A percentile compares a stretch with the other conserved stretches of the same genome.
Conservation (phyloP, 202 grass and related monocot genomes). For the Schoenoplectus tabernaemontani region DNA sequence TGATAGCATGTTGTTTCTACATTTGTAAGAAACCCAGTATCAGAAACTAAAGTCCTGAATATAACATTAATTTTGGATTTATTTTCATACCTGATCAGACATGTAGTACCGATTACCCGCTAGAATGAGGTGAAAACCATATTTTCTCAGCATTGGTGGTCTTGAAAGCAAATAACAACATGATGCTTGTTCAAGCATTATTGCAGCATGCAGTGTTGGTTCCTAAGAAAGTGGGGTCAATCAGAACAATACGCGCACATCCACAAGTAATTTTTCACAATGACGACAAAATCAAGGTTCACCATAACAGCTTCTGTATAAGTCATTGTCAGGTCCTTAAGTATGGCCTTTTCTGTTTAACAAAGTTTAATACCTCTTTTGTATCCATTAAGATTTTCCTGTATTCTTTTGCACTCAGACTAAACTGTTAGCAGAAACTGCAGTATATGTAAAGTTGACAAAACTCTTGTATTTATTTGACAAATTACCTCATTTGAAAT, state of each 20-base stretch:
- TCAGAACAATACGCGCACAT: slow-evolving; percentile 20
- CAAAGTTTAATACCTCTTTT: not conserved
- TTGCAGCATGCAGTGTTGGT: slow-evolving; percentile 84
- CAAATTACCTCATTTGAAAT: slow-evolving; percentile 90
- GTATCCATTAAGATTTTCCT: not conserved
- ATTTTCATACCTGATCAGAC: slow-evolving; percentile 71
- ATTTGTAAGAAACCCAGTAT: slow-evolving; percentile 16
- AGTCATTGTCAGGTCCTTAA: not conserved
- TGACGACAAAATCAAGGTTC: not conserved
- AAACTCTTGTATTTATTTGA: not conserved
- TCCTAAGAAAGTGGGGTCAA: slow-evolving; percentile 47
- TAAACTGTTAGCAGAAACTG: not conserved
- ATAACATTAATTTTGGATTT: not conserved
- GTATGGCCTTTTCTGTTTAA: not conserved
- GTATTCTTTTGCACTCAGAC: not conserved
- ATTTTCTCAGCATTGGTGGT: slow-evolving; percentile 91
- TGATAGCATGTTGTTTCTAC: slow-evolving; percentile 94
- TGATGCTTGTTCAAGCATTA: slow-evolving; percentile 95
- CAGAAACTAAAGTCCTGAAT: not conserved
- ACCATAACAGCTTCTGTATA: not conserved
- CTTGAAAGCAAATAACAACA: slow-evolving; percentile 80
- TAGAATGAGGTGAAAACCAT: slow-evolving; percentile 97
- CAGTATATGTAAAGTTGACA: slow-evolving; percentile 21
- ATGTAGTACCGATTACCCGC: slow-evolving; percentile 80
- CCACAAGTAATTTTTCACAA: not conserved